A percentile compares a stretch with the other conserved stretches of the same genome.
phyloP scores from a whole-genome alignment of 108 stramenopile genomes.

The Cylindrotheca closterium region DNA sequence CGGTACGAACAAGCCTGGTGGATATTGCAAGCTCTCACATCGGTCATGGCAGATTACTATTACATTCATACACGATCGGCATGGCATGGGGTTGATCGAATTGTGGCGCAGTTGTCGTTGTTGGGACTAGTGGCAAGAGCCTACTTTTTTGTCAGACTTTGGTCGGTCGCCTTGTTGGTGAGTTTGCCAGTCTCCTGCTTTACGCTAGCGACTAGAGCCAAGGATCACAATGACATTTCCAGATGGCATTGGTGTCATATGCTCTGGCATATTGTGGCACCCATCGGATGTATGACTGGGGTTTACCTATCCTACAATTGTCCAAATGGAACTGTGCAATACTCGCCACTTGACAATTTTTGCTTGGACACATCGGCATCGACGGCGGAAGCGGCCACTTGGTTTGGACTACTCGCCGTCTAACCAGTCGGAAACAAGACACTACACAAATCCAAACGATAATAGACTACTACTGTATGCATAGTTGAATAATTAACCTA shows the following conservation, averaged over 20 bases:
- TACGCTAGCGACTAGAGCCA: conserved; percentile 15
- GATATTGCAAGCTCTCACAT: conserved; percentile 14
- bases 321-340: not conserved
- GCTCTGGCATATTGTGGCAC: conserved; percentile 14
- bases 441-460: no score
- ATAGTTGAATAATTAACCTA: no score
- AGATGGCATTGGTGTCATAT: conserved; percentile 16
- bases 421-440: no score
- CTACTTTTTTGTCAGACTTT: not conserved
- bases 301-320: not conserved
- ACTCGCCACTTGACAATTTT: no score
- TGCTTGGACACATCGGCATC: no score
- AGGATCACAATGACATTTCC: conserved; percentile 9
- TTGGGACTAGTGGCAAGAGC: not conserved
- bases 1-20: conserved; percentile 15
- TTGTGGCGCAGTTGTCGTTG: conserved; percentile 6
- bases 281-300: not conserved
- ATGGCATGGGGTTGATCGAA: conserved; percentile 26
- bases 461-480: no score
- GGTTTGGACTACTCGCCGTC: no score
- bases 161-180: not conserved
- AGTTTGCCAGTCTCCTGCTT: conserved; percentile 6
- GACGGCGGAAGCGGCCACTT: no score
- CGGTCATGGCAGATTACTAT: conserved; percentile 25
- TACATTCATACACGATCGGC: conserved; percentile 9